A percentile compares a stretch with the other conserved stretches of the same genome.
These are phyloP conservation scores for Trichocomaceae sp. DNA, from an alignment of 2,329 filamentous ascomycete genomes.

Conservation along the genomic window DNA sequence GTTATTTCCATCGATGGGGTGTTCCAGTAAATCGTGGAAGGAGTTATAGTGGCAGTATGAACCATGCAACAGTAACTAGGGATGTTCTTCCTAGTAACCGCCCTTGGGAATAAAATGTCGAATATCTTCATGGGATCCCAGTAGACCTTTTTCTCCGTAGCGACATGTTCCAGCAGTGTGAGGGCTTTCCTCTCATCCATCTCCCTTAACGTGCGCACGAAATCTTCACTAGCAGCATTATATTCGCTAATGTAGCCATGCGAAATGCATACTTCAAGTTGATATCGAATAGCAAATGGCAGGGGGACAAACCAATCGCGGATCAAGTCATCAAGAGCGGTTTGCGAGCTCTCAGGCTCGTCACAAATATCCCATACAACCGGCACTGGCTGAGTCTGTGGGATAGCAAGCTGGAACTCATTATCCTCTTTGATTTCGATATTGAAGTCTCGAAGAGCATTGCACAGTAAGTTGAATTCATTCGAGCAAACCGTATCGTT, in stretches of 20 bases:
- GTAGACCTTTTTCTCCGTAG: conserved; percentile 55
- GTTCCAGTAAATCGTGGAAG: conserved; percentile 71
- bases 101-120: conserved; percentile 39
- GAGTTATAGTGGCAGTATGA: conserved; percentile 72
- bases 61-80: conserved; percentile 69
- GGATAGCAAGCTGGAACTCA: conserved; percentile 53
- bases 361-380: conserved; percentile 39
- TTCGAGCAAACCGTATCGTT: conserved; percentile 21
- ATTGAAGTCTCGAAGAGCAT: conserved; percentile 66
- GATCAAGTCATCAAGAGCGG: conserved; percentile 30
- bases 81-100: conserved; percentile 47
- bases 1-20: conserved; percentile 78
- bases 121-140: conserved; percentile 71
- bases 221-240: conserved; percentile 56
- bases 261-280: conserved; percentile 90
- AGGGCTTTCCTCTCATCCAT: conserved; percentile 51
- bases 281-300: conserved; percentile 71
- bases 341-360: conserved; percentile 20
- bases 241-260: conserved; percentile 69
- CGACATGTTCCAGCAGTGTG: conserved; percentile 66
- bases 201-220: conserved; percentile 55
- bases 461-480: conserved; percentile 41
- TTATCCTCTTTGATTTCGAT: conserved; percentile 42
- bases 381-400: conserved; percentile 6
- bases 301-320: conserved; percentile 40